Conservation (phyloP, 192 early-diverging fungal genomes). For the Glomus cerebriforme region DNA sequence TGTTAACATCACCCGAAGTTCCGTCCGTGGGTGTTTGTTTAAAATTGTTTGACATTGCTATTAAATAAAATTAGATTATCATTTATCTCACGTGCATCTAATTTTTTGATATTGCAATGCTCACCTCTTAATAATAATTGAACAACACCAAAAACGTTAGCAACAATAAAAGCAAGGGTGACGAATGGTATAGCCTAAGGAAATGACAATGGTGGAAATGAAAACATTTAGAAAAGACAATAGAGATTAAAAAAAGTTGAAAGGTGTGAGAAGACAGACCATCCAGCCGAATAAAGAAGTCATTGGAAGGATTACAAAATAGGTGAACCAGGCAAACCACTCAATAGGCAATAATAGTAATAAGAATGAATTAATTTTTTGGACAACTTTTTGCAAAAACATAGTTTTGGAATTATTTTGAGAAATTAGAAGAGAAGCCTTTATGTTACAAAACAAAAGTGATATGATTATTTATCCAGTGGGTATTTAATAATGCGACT, state of each 20-base stretch:
- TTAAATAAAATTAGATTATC: background rate
- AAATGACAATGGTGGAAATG: background rate
- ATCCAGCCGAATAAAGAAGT: conserved; percentile 15
- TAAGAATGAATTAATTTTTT: conserved; percentile 14
- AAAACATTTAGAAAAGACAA: background rate
- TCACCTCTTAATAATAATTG: background rate
- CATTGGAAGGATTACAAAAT: conserved; percentile 11
- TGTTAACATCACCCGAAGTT: too few relatives aligned
- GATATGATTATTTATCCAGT: too few relatives aligned
- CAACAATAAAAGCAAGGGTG: background rate
- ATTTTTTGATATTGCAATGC: background rate
- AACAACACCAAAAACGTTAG: conserved; percentile 8
- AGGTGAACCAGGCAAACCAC: conserved; percentile 26
- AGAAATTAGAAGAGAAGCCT: too few relatives aligned
- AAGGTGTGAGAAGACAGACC: conserved; percentile 12
- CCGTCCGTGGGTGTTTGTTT: too few relatives aligned
- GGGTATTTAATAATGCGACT: too few relatives aligned
- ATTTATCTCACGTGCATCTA: background rate
- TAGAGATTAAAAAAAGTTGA: conserved; percentile 10
- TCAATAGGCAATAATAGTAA: conserved; percentile 11
- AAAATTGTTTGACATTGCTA: too few relatives aligned
- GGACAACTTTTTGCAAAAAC: conserved; percentile 18
- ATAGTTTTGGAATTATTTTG: background rate
- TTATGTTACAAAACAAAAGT: too few relatives aligned
- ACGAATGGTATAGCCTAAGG: conserved; percentile 18